Percentiles rank a stretch among this genome's conserved stretches.
Evolutionary conservation across 2,329 filamentous ascomycete genomes (phyloP).

Genomic region (Diaporthe citrichinensis): DNA sequence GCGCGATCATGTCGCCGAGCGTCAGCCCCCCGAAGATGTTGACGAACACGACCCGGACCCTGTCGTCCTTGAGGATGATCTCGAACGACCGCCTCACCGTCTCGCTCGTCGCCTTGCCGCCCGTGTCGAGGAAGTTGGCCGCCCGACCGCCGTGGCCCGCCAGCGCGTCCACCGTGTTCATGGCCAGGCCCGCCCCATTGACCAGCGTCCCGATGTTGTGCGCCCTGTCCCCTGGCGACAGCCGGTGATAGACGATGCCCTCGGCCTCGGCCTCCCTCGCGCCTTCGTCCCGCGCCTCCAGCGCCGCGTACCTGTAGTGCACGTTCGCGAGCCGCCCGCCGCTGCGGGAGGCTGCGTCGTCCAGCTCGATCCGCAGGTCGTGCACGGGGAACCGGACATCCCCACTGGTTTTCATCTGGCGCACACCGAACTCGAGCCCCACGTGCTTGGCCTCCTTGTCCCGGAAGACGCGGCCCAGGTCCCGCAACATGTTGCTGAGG

Average conservation of each 20-base stretch:
- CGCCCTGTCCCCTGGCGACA: slow-evolving; percentile 61
- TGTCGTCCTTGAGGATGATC: slow-evolving; percentile 77
- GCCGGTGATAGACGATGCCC: slow-evolving; percentile 84
- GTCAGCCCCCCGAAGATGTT: slow-evolving; percentile 74
- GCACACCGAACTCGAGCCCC: slow-evolving; percentile 53
- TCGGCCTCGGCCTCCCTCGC: slow-evolving; percentile 63
- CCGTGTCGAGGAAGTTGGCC: slow-evolving; percentile 91
- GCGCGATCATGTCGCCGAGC: slow-evolving; percentile 85
- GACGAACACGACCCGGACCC: slow-evolving; percentile 77
- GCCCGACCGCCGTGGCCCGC: slow-evolving; percentile 75
- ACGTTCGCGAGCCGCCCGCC: slow-evolving; percentile 56
- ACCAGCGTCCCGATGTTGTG: slow-evolving; percentile 83
- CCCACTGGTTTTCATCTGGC: slow-evolving; percentile 44
- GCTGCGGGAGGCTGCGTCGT: slow-evolving; percentile 58
- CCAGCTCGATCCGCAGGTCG: slow-evolving; percentile 55
- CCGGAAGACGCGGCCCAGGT: slow-evolving; percentile 66
- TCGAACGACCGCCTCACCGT: slow-evolving; percentile 85
- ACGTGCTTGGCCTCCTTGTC: slow-evolving; percentile 62
- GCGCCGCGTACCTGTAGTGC: slow-evolving; percentile 54
- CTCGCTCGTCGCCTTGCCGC: slow-evolving; percentile 86
- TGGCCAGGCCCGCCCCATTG: slow-evolving; percentile 90
- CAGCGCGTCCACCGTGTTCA: slow-evolving; percentile 91
- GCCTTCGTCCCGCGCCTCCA: slow-evolving; percentile 49
- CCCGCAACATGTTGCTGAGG: slow-evolving; percentile 64
- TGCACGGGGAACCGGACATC: background rate